These are phyloP conservation scores for Cornus suecica DNA, from an alignment of 148 eudicot genomes.

Conservation along the genomic window DNA sequence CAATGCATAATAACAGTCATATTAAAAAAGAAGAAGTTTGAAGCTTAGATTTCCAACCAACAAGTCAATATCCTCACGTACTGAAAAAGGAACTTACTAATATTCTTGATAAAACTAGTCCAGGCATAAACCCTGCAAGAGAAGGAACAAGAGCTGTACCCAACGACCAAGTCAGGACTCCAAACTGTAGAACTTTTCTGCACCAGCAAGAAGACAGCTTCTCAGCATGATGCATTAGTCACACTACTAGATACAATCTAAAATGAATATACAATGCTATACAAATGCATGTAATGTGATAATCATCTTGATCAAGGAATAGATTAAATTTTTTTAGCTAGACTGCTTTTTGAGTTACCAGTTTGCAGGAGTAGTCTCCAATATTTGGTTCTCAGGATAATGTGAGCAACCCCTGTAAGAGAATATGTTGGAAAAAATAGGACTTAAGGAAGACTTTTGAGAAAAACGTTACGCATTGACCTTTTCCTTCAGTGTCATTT, in stretches of 20 bases:
- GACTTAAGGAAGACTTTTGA: neutral
- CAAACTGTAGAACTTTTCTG: slow-evolving; percentile 85
- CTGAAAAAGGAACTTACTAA: slow-evolving; percentile 43
- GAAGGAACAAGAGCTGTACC: slow-evolving; percentile 89
- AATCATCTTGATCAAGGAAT: neutral
- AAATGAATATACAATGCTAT: neutral
- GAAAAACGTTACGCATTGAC: neutral
- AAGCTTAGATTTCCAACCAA: neutral
- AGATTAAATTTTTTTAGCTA: neutral
- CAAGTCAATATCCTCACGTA: too few species aligned
- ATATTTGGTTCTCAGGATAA: neutral
- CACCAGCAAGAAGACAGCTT: slow-evolving; percentile 19
- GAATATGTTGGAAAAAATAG: neutral
- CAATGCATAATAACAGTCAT: neutral
- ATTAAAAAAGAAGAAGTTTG: neutral
- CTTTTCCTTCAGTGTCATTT: neutral
- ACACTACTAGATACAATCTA: neutral
- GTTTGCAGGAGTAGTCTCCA: neutral
- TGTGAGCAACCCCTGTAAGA: neutral
- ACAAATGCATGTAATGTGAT: neutral
- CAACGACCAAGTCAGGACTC: slow-evolving; percentile 91
- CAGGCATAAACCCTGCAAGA: slow-evolving; percentile 94
- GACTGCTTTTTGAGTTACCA: neutral
- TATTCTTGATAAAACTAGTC: slow-evolving; percentile 74
- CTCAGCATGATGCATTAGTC: neutral